phyloP scores from a whole-genome alignment of 2,329 filamentous ascomycete genomes.

The Colletotrichum sansevieriae region DNA sequence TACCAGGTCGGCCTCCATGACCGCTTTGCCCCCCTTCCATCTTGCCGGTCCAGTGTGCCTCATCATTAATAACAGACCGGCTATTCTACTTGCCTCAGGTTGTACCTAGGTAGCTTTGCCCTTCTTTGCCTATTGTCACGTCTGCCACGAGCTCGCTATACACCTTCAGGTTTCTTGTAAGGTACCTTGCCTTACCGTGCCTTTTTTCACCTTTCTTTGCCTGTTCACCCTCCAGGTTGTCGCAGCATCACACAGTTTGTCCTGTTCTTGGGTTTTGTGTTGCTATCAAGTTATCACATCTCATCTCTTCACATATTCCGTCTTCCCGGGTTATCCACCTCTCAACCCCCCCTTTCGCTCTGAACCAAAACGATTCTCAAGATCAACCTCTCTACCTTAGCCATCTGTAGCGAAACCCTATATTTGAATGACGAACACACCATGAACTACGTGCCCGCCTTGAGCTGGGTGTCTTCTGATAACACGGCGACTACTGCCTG shows the following conservation, averaged over 20 bases:
- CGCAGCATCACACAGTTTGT: not conserved
- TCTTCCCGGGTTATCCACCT: not conserved
- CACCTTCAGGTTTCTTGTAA: not conserved
- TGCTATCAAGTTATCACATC: slow-evolving; percentile 5
- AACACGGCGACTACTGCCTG: slow-evolving; percentile 47
- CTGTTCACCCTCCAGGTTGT: slow-evolving; percentile 10
- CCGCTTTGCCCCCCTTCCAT: slow-evolving; percentile 14
- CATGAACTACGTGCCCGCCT: slow-evolving; percentile 53
- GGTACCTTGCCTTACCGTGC: not conserved
- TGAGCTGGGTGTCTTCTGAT: slow-evolving; percentile 53
- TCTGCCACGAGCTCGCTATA: not conserved
- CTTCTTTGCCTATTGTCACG: slow-evolving; percentile 12
- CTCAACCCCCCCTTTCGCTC: slow-evolving; percentile 9
- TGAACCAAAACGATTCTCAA: not conserved
- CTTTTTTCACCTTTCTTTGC: slow-evolving; percentile 14
- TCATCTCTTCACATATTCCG: not conserved
- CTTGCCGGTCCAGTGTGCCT: slow-evolving; percentile 22
- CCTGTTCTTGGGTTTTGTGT: slow-evolving; percentile 9
- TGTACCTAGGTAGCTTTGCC: not conserved
- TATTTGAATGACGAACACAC: slow-evolving; percentile 42
- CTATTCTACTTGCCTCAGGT: slow-evolving; percentile 17
- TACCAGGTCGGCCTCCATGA: slow-evolving; percentile 17
- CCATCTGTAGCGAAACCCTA: slow-evolving; percentile 15
- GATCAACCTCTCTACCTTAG: not conserved
- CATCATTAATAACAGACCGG: slow-evolving; percentile 17